Base-by-base conservation (phyloP, 169 alveolate genomes). In the Eimeria tenella region DNA sequence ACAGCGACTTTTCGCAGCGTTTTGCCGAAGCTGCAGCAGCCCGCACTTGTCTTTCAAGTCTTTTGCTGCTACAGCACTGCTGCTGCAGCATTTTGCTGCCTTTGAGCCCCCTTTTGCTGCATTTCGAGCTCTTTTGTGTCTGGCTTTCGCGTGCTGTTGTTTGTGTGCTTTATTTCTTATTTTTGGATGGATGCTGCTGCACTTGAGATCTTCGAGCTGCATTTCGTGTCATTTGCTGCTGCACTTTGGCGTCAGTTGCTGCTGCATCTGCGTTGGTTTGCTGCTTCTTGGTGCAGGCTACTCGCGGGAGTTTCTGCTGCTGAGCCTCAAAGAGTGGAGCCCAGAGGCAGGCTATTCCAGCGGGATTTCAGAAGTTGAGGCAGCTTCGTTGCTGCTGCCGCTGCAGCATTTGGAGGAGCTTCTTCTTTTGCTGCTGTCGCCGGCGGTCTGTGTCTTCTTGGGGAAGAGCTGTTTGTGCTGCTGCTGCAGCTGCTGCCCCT, bases 301-400 rank as follows among this genome's bases (percentile, higher is more conserved):
- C 62, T 60, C 81, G 19, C 62, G 92, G 65, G 92, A 84, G 62
- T 84, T 84, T 50, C 62, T 84, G 42, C 81, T 84, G 92, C 82
- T 84, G 53, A 73, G 82, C 5, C 31, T 84, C 50, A 84, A 79
- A 77, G 92, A 84, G 73, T 84, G 79, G 92, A 79, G 62, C 49
- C 60, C 81, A 13, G 60, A 77, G 6, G 92, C 92, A 8, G 92
- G 92, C 68, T 81, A 60, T 63, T 81, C 65, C 65, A 84, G 79
- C 63, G 92, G 92, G 23, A 79, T 60, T 4, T 62, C 92, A 52
- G 81, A 84, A 77, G 62, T 62, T 6, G 75, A 58, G 10, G 92
- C 92, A 31, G 92, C 92, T 17, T 84, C 81, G 5, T 84, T 84
- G 92, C 81, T 84, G 82, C 92, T 81, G 23, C 92, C 92, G 11